Evolutionary conservation across 148 eudicot species (phyloP).

Genomic region (Nyssa sinensis): DNA sequence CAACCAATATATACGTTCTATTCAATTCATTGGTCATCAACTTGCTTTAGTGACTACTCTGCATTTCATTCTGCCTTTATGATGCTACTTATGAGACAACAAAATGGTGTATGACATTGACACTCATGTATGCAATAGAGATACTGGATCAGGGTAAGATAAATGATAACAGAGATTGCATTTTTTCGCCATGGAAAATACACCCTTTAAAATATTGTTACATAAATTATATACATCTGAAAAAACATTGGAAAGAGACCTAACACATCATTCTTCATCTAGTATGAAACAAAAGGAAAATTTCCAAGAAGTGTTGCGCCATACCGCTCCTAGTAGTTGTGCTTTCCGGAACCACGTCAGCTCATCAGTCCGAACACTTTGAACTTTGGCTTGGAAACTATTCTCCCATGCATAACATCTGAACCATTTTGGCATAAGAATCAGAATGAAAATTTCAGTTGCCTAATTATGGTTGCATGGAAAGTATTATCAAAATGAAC

Average conservation of each 20-base stretch:
- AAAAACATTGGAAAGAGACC: not conserved
- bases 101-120: conserved; percentile 2
- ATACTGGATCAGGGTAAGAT: not conserved
- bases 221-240: conserved; percentile 5
- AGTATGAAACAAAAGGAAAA: not conserved
- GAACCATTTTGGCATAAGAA: conserved; percentile 19
- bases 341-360: conserved; percentile 80
- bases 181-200: not conserved
- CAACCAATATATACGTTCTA: not conserved
- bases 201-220: not conserved
- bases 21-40: not conserved
- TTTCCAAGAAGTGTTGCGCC: not conserved
- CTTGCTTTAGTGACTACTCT: not conserved
- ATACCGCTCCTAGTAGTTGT: conserved; percentile 87
- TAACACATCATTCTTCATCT: not conserved
- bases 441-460: conserved; percentile 7
- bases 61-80: not conserved
- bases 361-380: conserved; percentile 73
- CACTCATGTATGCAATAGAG: not conserved
- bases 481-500: conserved; percentile 7
- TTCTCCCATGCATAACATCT: conserved; percentile 99
- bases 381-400: conserved; percentile 88
- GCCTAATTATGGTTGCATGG: not conserved
- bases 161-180: not conserved
- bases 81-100: not conserved